Conservation (phyloP, 768 basidiomycete genomes). For the Termitomyces titanicus region DNA sequence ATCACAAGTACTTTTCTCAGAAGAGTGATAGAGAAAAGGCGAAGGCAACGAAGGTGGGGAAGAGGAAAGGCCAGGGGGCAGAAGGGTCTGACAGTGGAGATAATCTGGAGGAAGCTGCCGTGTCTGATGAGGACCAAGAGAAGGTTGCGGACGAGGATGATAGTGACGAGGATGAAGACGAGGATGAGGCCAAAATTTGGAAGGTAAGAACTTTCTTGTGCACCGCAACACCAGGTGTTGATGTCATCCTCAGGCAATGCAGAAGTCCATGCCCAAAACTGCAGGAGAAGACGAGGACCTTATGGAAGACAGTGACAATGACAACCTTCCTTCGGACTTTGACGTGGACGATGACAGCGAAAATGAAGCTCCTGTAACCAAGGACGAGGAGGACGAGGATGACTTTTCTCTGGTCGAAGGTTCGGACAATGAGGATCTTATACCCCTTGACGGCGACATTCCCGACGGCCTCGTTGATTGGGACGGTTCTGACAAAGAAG, state of each 20-base stretch:
- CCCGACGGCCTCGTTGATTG: slow-evolving; percentile 58
- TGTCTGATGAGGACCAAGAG: slow-evolving; percentile 44
- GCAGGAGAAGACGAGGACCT: slow-evolving; percentile 45
- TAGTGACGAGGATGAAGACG: slow-evolving; percentile 41
- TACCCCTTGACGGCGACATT: slow-evolving; percentile 53
- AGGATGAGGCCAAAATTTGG: slow-evolving; percentile 79
- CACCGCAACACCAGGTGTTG: neutral
- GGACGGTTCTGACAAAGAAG: slow-evolving; percentile 49
- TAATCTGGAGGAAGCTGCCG: slow-evolving; percentile 32
- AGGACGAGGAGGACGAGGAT: slow-evolving; percentile 38
- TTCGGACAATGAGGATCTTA: slow-evolving; percentile 70
- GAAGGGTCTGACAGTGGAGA: slow-evolving; percentile 35
- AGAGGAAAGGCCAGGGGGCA: slow-evolving; percentile 29
- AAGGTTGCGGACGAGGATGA: slow-evolving; percentile 31
- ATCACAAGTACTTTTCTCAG: slow-evolving; percentile 82
- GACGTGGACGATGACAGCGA: slow-evolving; percentile 29
- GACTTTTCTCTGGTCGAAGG: slow-evolving; percentile 55
- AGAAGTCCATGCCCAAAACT: slow-evolving; percentile 73
- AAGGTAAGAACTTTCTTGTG: slow-evolving; percentile 49
- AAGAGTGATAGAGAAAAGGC: slow-evolving; percentile 57
- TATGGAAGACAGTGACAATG: slow-evolving; percentile 31
- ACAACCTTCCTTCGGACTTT: slow-evolving; percentile 25
- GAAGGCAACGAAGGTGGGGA: slow-evolving; percentile 36
- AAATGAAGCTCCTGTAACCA: slow-evolving; percentile 15
- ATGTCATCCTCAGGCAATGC: slow-evolving; percentile 65